These are phyloP conservation scores for Lactarius tabidus DNA, from an alignment of 768 basidiomycete species.

Conservation along the genomic window DNA sequence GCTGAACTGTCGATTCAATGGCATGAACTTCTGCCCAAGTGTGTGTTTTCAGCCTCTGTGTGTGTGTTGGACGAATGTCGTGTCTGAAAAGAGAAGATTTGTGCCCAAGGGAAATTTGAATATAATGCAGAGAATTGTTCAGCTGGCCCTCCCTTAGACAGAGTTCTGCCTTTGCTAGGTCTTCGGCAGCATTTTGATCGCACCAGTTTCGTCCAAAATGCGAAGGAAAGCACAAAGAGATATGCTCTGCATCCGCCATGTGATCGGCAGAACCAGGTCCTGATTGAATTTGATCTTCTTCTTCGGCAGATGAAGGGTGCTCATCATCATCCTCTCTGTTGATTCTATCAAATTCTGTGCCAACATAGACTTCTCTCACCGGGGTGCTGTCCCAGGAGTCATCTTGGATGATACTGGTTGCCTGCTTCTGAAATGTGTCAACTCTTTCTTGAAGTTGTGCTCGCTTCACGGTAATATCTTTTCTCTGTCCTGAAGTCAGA, in stretches of 20 bases:
- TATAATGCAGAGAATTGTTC: too few relatives aligned
- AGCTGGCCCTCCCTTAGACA: background rate
- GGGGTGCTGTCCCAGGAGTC: too few relatives aligned
- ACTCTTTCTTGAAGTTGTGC: background rate
- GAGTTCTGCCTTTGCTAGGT: background rate
- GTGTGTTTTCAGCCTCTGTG: background rate
- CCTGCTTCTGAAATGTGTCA: background rate
- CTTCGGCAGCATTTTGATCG: background rate
- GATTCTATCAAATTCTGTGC: too few relatives aligned
- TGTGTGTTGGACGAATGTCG: background rate
- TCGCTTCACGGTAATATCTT: background rate
- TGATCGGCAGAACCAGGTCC: too few relatives aligned
- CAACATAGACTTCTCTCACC: too few relatives aligned
- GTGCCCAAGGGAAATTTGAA: background rate
- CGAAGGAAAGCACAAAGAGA: too few relatives aligned
- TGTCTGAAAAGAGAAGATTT: background rate
- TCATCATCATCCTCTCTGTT: too few relatives aligned
- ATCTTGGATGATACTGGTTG: too few relatives aligned
- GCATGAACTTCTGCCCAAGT: too few relatives aligned
- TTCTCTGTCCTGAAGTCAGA: background rate
- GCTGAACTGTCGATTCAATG: background rate
- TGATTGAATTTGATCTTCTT: too few relatives aligned
- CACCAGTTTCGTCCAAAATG: background rate
- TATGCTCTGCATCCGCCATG: too few relatives aligned
- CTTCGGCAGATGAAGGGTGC: too few relatives aligned